Conservation (phyloP, 257 asterid genomes). For the Salvia rosmarinus region DNA sequence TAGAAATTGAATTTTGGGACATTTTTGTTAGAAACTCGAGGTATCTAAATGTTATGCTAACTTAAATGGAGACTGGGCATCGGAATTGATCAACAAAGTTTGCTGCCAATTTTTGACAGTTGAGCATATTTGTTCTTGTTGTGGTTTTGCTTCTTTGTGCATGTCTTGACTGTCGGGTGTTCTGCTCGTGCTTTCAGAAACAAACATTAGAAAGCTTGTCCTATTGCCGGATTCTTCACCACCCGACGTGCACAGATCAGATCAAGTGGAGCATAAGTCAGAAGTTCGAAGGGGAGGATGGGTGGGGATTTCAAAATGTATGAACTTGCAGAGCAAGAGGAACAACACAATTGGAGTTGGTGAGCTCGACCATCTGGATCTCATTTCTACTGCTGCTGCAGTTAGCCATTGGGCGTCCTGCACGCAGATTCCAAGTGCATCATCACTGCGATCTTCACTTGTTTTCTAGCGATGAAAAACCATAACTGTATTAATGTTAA, state of each 20-base stretch:
- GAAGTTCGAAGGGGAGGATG: constrained; percentile 40
- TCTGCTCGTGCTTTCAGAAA: constrained; percentile 40
- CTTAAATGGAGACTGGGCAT: too few relatives aligned
- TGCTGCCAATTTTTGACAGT: too few relatives aligned
- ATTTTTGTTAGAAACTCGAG: too few relatives aligned
- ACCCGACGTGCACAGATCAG: constrained; percentile 17
- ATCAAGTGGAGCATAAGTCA: constrained; percentile 40
- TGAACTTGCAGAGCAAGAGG: constrained; percentile 51
- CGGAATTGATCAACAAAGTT: too few relatives aligned
- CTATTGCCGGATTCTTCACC: constrained; percentile 41
- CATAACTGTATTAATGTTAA: background rate
- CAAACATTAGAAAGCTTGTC: constrained; percentile 40
- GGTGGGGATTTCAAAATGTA: constrained; percentile 33
- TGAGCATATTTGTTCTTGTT: background rate
- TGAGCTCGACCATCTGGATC: constrained; percentile 55
- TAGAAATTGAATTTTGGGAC: too few relatives aligned
- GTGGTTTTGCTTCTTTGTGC: background rate
- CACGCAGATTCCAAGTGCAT: constrained; percentile 49
- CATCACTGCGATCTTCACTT: constrained; percentile 52
- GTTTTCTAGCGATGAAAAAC: constrained; percentile 44
- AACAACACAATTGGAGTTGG: constrained; percentile 65
- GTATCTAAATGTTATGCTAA: too few relatives aligned
- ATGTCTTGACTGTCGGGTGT: background rate
- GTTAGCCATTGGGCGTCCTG: constrained; percentile 68
- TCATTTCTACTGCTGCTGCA: constrained; percentile 46